phyloP scores from a whole-genome alignment of 2,329 filamentous ascomycete genomes.

The Nigrospora sphaerica region DNA sequence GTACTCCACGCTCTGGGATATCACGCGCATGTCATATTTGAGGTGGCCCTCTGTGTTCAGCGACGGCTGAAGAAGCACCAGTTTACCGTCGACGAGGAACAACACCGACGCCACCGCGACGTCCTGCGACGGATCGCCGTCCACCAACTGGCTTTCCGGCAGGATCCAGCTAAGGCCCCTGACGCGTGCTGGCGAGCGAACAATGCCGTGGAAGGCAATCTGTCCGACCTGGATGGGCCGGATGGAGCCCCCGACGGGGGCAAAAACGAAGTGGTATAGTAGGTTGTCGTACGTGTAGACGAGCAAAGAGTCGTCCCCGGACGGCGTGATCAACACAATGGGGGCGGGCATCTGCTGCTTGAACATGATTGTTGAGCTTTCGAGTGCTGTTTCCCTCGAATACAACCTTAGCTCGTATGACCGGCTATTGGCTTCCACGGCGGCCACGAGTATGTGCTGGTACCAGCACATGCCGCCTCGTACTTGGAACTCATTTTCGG shows the following conservation, averaged over 20 bases:
- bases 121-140: constrained; percentile 92
- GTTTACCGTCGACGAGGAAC: constrained; percentile 94
- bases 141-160: constrained; percentile 79
- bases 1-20: constrained; percentile 94
- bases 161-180: constrained; percentile 93
- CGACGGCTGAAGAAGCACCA: constrained; percentile 85
- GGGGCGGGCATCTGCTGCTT: constrained; percentile 73
- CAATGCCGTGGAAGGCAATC: constrained; percentile 94
- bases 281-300: constrained; percentile 97
- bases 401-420: constrained; percentile 86
- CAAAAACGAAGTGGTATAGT: constrained; percentile 89
- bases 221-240: constrained; percentile 90
- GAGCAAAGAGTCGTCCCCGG: constrained; percentile 87
- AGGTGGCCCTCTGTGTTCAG: constrained; percentile 74
- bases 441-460: constrained; percentile 87
- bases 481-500: constrained; percentile 87
- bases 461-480: constrained; percentile 98
- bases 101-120: constrained; percentile 89
- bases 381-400: constrained; percentile 76
- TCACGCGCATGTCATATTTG: constrained; percentile 97
- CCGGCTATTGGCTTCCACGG: constrained; percentile 71
- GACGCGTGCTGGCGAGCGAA: constrained; percentile 85
- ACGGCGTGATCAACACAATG: constrained; percentile 82
- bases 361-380: constrained; percentile 66
- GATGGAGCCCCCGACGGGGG: constrained; percentile 59